These are phyloP conservation scores for Mucor piriformis DNA, from an alignment of 371 early-diverging fungal genomes.

Conservation along the genomic window DNA sequence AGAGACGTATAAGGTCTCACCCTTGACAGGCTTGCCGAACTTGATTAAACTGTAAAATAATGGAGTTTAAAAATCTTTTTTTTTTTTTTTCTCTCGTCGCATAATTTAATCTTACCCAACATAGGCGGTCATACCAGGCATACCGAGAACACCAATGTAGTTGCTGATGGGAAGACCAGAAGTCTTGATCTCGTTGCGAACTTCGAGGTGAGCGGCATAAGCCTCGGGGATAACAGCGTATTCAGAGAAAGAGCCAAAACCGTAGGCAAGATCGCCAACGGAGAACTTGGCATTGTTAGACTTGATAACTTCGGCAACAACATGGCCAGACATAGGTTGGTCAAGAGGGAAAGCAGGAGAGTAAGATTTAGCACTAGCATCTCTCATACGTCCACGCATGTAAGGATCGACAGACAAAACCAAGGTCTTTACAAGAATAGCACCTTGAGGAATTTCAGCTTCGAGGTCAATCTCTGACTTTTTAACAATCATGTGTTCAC, in stretches of 20 bases:
- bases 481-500: conserved; percentile 54
- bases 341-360: conserved; percentile 55
- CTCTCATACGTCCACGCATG: conserved; percentile 70
- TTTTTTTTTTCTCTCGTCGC: background rate
- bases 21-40: conserved; percentile 44
- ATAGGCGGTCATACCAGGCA: conserved; percentile 55
- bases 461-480: conserved; percentile 48
- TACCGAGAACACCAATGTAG: conserved; percentile 56
- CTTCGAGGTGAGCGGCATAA: conserved; percentile 23
- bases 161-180: conserved; percentile 45
- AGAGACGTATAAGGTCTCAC: conserved; percentile 56
- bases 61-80: conserved; percentile 1
- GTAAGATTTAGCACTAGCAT: conserved; percentile 44
- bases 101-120: conserved; percentile 31
- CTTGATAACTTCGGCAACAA: conserved; percentile 60
- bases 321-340: conserved; percentile 57
- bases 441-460: conserved; percentile 49
- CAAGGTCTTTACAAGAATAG: conserved; percentile 53
- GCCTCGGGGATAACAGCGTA: conserved; percentile 38
- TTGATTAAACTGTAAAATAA: conserved; percentile 26
- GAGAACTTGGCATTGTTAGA: conserved; percentile 54
- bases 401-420: conserved; percentile 46
- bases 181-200: conserved; percentile 40
- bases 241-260: conserved; percentile 47
- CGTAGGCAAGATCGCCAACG: conserved; percentile 59